Evolutionary conservation across 2,329 filamentous ascomycete species (phyloP), one percentile per base, ranked within the genome.

Genomic region (Ascochyta lentis): DNA sequence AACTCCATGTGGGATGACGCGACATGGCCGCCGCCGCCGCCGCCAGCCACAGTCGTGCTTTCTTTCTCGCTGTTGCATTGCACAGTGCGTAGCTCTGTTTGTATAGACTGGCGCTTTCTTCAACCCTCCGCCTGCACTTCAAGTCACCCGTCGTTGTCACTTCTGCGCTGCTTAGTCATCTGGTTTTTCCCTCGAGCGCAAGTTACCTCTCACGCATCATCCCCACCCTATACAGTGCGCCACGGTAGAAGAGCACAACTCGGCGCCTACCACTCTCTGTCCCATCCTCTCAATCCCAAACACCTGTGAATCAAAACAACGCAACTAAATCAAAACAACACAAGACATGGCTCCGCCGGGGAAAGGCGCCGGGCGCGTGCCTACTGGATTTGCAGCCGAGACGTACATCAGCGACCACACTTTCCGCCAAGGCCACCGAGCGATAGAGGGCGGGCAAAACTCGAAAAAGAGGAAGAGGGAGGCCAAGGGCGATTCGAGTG

Each of bases 401-500:
- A 92, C 90, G 0, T 90, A 86, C 65, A 86, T 99, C 61, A 96
- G 91, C 75, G 95, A 98, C 70, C 86, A 94, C 61, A 92, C 91
- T 0, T 99, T 99, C 74, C 87, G 91, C 65, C 86, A 86, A 69
- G 92, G 95, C 62, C 93, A 97, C 73, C 89, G 92, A 54, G 92
- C 92, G 1, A 85, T 95, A 57, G 84, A 88, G 66, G 81, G 81
- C 58, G 81, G 84, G 65, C 82, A 87, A 12, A 65, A 63, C 8
- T 80, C 85, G 26, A 97, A 96, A 76, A 89, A 90, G 61, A 81
- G 87, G n/a, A 90, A 88, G 65, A 84, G 95, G 58, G 92, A 98
- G 76, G 86, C 81, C 64, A 97, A 95, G 71, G 95, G 95, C 43
- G 88, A 94, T 72, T 86, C 92, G 38, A 86, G 88, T 16, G 83